Evolutionary conservation across 1,284 basidiomycete genomes (phyloP).

Genomic region (Vanrija humicola): DNA sequence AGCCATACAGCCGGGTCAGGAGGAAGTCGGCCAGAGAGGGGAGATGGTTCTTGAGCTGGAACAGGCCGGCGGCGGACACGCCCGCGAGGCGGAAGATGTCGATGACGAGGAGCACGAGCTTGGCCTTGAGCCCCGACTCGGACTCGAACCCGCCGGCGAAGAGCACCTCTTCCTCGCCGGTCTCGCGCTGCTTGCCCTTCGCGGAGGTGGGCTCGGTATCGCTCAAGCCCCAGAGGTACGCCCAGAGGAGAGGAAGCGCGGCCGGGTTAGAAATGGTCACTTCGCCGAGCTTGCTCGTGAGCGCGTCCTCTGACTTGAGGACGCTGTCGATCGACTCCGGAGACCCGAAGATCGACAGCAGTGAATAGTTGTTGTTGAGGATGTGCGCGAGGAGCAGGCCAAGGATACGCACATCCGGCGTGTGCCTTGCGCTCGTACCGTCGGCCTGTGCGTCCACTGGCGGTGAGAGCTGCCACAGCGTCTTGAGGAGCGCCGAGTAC

Average conservation of each 20-base stretch:
- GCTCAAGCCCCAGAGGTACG: constrained; percentile 30
- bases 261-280: constrained; percentile 22
- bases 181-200: constrained; percentile 16
- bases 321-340: neutral
- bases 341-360: constrained; percentile 26
- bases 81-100: no score
- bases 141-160: neutral
- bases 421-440: neutral
- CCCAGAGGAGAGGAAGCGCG: constrained; percentile 33
- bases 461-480: constrained; percentile 4
- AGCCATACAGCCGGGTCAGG: constrained; percentile 33
- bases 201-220: no score
- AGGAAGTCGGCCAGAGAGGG: constrained; percentile 35
- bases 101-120: no score
- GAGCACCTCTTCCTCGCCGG: neutral
- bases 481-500: constrained; percentile 24
- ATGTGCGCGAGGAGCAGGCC: constrained; percentile 38
- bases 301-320: constrained; percentile 4
- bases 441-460: neutral
- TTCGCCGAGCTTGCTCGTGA: constrained; percentile 23
- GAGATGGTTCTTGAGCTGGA: constrained; percentile 25
- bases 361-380: constrained; percentile 39
- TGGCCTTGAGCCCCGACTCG: no score
- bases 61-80: constrained; percentile 20
- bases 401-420: constrained; percentile 25